Evolutionary conservation across 306 rosid genomes (phyloP).

Genomic region (Lotus japonicus): DNA sequence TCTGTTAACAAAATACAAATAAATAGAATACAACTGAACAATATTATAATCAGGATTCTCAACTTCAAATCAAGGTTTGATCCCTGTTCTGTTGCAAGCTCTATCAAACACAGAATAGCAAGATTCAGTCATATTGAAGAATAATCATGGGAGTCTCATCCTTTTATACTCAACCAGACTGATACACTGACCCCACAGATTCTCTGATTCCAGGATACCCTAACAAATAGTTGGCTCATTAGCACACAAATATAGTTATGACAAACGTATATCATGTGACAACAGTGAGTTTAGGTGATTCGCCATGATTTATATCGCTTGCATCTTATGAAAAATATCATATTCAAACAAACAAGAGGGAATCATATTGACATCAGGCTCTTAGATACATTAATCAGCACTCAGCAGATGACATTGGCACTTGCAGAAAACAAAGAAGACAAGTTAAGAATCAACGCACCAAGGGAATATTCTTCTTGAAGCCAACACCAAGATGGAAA

Average conservation of each 20-base stretch:
- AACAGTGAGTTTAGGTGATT: not conserved
- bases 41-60: not conserved
- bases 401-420: too few relatives aligned
- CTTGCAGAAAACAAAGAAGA: not conserved
- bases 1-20: not conserved
- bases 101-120: not conserved
- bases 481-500: constrained; percentile 93
- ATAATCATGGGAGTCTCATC: not conserved
- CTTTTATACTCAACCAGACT: not conserved
- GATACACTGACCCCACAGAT: not conserved
- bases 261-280: not conserved
- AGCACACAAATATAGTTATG: not conserved
- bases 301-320: not conserved
- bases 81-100: constrained; percentile 1
- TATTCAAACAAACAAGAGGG: not conserved
- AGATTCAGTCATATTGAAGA: not conserved
- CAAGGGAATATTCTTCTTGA: constrained; percentile 72
- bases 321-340: not conserved
- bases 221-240: not conserved
- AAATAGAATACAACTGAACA: not conserved
- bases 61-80: not conserved
- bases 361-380: not conserved
- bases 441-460: constrained; percentile 32
- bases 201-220: not conserved
- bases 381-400: not conserved